These are phyloP conservation scores for Lasiodiplodia citricola DNA, from an alignment of 2,329 filamentous ascomycete genomes.

Conservation along the genomic window DNA sequence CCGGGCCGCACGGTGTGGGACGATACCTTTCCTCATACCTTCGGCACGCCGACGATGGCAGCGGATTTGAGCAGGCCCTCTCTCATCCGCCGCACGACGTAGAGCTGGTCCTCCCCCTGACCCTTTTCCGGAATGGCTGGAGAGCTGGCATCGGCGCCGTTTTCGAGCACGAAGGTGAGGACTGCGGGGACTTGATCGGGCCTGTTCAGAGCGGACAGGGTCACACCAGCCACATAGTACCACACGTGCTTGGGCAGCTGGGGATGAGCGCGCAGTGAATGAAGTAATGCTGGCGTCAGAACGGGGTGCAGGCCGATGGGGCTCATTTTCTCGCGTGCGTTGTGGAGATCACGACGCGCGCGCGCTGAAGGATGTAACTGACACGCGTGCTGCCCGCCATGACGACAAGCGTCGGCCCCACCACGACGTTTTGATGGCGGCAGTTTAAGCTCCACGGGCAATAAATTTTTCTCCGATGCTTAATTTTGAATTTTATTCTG, in stretches of 20 bases:
- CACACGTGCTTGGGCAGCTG: constrained; percentile 53
- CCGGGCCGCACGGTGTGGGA: constrained; percentile 13
- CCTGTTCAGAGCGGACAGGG: constrained; percentile 55
- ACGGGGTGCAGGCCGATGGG: constrained; percentile 34
- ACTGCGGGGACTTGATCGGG: constrained; percentile 56
- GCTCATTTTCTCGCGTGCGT: constrained; percentile 20
- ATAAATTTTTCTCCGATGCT: neutral
- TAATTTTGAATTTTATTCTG: neutral
- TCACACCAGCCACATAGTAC: constrained; percentile 56
- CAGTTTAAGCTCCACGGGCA: neutral
- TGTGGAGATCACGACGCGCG: constrained; percentile 12
- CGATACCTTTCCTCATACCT: constrained; percentile 42
- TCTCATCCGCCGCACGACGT: constrained; percentile 54
- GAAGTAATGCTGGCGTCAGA: constrained; percentile 51
- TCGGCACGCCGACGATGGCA: constrained; percentile 57
- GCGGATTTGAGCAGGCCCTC: constrained; percentile 58
- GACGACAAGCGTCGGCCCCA: neutral
- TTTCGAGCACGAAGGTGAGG: constrained; percentile 50
- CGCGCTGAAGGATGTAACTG: neutral
- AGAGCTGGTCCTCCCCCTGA: constrained; percentile 46
- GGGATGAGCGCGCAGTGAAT: constrained; percentile 48
- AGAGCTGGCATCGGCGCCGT: constrained; percentile 32
- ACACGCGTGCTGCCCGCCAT: constrained; percentile 11
- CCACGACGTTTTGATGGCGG: neutral
- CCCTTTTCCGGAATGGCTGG: constrained; percentile 37